phyloP scores from a whole-genome alignment of 805 yeast species.

The Tetrapisispora fleetii region DNA sequence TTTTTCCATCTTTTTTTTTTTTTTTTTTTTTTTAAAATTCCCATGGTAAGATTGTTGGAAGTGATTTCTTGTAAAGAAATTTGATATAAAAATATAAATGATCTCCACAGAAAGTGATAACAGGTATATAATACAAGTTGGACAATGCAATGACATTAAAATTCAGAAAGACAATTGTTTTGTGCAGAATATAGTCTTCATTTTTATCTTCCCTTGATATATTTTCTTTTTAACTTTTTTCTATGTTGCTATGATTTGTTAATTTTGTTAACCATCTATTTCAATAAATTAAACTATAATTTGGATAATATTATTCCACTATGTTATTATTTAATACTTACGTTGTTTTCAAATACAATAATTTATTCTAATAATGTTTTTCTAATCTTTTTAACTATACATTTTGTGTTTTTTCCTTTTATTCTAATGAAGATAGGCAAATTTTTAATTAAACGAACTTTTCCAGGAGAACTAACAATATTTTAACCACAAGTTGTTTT shows the following conservation, averaged over 20 bases:
- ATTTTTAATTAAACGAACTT: too few species aligned
- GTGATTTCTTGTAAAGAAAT: not conserved
- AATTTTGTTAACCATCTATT: not conserved
- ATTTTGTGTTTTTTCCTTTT: not conserved
- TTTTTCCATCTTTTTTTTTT: too few species aligned
- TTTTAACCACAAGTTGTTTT: not conserved
- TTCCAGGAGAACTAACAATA: not conserved
- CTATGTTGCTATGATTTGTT: not conserved
- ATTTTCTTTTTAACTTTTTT: too few species aligned
- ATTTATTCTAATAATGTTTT: slow-evolving; percentile 1
- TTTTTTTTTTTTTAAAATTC: too few species aligned
- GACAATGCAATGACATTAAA: not conserved
- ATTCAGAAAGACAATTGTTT: not conserved
- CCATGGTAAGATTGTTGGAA: too few species aligned
- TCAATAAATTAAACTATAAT: not conserved
- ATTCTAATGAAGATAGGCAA: too few species aligned
- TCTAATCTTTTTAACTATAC: slow-evolving; percentile 2
- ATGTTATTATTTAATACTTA: slow-evolving; percentile 2
- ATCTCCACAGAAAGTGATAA: not conserved
- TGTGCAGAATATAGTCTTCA: not conserved
- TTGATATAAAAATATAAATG: not conserved
- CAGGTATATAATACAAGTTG: not conserved
- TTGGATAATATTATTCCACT: slow-evolving; percentile 1
- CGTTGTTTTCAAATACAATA: not conserved
- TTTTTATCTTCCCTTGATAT: not conserved